These are phyloP conservation scores for Cystobasidiaceae sp. DNA, from an alignment of 1,284 basidiomycete species.

Conservation along the genomic window DNA sequence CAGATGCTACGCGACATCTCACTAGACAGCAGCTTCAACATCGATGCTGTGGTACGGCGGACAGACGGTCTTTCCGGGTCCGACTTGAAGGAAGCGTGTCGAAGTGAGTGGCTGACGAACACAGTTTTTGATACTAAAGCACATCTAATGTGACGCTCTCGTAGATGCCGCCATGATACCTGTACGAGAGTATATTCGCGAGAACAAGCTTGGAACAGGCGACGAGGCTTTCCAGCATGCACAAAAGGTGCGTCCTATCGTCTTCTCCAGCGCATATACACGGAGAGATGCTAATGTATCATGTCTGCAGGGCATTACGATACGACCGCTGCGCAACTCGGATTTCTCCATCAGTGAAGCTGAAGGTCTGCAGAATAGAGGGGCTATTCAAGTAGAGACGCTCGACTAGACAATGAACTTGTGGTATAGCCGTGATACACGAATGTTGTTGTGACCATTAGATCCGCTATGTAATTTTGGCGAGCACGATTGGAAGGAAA, in stretches of 20 bases:
- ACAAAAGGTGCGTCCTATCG: slow-evolving; percentile 20
- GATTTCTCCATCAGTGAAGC: slow-evolving; percentile 27
- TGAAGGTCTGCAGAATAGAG: slow-evolving; percentile 24
- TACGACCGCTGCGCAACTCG: slow-evolving; percentile 27
- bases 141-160: not conserved
- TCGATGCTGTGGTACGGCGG: slow-evolving; percentile 63
- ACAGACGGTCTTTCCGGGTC: slow-evolving; percentile 82
- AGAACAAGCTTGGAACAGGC: slow-evolving; percentile 20
- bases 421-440: not conserved
- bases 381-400: slow-evolving; percentile 11
- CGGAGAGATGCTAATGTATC: not conserved
- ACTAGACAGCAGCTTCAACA: slow-evolving; percentile 61
- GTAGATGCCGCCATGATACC: slow-evolving; percentile 76
- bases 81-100: slow-evolving; percentile 89
- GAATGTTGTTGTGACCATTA: not conserved
- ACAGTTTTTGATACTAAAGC: slow-evolving; percentile 40
- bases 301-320: slow-evolving; percentile 17
- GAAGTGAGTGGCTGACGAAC: slow-evolving; percentile 53
- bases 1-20: slow-evolving; percentile 79
- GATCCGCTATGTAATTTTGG: not conserved
- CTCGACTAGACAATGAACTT: slow-evolving; percentile 2
- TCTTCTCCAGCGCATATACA: not conserved
- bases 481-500: no score
- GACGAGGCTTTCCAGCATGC: slow-evolving; percentile 21
- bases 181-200: slow-evolving; percentile 63